Percentiles rank a stretch among this genome's conserved stretches.
Conservation (phyloP, 1,284 basidiomycete species). For the Ceratobasidium sp. region DNA sequence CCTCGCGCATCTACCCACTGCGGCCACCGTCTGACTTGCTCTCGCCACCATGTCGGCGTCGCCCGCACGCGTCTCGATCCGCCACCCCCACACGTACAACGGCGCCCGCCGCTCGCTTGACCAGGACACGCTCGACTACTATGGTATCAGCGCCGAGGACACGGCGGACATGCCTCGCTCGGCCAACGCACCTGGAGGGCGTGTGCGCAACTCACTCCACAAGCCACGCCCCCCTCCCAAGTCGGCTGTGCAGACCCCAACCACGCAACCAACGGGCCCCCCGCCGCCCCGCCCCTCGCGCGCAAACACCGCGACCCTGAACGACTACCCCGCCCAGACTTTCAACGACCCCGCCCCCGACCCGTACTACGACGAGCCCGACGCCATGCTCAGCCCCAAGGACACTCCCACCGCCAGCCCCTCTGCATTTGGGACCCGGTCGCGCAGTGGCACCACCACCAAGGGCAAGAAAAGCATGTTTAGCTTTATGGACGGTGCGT, state of each 20-base stretch:
- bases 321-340: slow-evolving; percentile 70
- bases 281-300: slow-evolving; percentile 82
- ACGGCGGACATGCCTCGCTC: slow-evolving; percentile 1
- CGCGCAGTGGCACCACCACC: slow-evolving; percentile 72
- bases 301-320: slow-evolving; percentile 82
- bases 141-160: slow-evolving; percentile 17
- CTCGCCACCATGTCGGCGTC: slow-evolving; percentile 16
- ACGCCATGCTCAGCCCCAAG: slow-evolving; percentile 35
- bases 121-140: slow-evolving; percentile 45
- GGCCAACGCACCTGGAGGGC: neutral
- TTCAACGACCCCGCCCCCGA: slow-evolving; percentile 50
- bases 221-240: slow-evolving; percentile 35
- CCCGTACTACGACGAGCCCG: slow-evolving; percentile 41
- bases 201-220: slow-evolving; percentile 20
- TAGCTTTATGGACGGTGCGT: slow-evolving; percentile 68
- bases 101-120: slow-evolving; percentile 32
- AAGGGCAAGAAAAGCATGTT: slow-evolving; percentile 78
- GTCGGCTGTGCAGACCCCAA: neutral
- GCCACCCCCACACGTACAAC: slow-evolving; percentile 36
- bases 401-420: slow-evolving; percentile 21
- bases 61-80: slow-evolving; percentile 40
- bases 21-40: neutral
- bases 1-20: no score
- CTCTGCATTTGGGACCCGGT: slow-evolving; percentile 61
- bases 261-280: slow-evolving; percentile 41